Evolutionary conservation across 106 monocot species (phyloP).

Genomic region (Acorus calamus): DNA sequence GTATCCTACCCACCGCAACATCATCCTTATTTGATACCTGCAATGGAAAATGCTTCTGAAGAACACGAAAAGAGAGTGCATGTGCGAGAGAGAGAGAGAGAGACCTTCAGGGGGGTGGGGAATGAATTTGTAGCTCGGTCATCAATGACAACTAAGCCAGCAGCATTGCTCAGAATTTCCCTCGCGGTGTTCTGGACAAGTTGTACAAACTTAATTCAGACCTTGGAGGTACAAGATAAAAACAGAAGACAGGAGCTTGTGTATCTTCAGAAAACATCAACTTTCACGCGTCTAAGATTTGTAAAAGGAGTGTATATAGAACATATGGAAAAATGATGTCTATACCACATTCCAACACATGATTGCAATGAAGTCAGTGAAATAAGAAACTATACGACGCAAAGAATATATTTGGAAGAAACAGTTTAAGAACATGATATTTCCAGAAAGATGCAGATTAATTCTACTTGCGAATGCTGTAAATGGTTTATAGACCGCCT

Average conservation of each 20-base stretch:
- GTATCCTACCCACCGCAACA: constrained; percentile 94
- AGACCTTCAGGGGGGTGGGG: constrained; percentile 90
- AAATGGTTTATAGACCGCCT: no score
- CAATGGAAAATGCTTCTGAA: background rate
- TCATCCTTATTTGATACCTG: constrained; percentile 97
- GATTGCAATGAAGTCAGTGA: no score
- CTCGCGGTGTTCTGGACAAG: constrained; percentile 65
- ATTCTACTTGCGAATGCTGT: no score
- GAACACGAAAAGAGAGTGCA: background rate
- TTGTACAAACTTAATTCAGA: constrained; percentile 12
- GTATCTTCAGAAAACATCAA: no score
- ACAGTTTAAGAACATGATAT: no score
- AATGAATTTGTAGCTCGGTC: constrained; percentile 71
- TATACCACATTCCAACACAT: no score
- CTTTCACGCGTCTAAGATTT: no score
- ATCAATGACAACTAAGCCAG: constrained; percentile 82
- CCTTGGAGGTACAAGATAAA: background rate
- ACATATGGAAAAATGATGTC: no score
- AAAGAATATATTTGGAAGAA: no score
- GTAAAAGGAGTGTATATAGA: no score
- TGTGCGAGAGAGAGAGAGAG: constrained; percentile 3
- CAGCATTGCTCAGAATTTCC: constrained; percentile 62
- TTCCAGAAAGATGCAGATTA: no score
- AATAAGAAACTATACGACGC: no score
- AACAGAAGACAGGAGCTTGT: background rate